These are phyloP conservation scores for Begonia loranthoides DNA, from an alignment of 306 rosid species.

Conservation along the genomic window DNA sequence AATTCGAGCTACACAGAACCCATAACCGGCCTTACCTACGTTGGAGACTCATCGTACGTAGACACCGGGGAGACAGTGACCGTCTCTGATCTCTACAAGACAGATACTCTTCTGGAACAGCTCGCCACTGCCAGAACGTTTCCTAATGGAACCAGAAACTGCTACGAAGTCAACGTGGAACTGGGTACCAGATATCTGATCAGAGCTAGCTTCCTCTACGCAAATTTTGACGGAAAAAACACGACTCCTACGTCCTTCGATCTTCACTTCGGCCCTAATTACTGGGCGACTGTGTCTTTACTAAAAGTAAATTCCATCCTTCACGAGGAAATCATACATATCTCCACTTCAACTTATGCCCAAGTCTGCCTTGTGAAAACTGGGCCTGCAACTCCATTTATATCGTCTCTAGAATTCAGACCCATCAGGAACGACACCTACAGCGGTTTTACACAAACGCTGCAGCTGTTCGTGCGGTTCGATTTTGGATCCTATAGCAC, in stretches of 20 bases:
- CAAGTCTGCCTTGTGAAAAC: constrained; percentile 26
- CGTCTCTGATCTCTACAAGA: not conserved
- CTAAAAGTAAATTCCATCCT: not conserved
- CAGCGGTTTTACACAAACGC: constrained; percentile 2
- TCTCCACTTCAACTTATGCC: constrained; percentile 7
- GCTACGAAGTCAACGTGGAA: constrained; percentile 27
- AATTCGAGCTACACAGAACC: constrained; percentile 9
- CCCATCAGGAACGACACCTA: constrained; percentile 17
- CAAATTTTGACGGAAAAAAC: constrained; percentile 24
- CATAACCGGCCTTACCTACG: constrained; percentile 21
- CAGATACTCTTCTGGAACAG: constrained; percentile 1
- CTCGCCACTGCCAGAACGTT: constrained; percentile 28
- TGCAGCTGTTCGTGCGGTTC: constrained; percentile 11
- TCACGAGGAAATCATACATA: constrained; percentile 23
- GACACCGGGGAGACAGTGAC: constrained; percentile 12
- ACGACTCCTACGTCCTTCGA: constrained; percentile 19
- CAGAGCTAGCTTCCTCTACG: constrained; percentile 28
- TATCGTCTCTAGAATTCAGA: constrained; percentile 28
- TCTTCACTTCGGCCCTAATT: constrained; percentile 27
- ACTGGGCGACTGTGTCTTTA: constrained; percentile 17
- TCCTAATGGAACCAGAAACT: constrained; percentile 43
- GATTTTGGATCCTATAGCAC: constrained; percentile 19
- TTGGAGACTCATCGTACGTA: constrained; percentile 28
- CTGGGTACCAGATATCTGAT: constrained; percentile 23
- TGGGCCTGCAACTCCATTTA: constrained; percentile 22